phyloP scores from a whole-genome alignment of 345 rosid genomes.

The Eutrema japonicum region DNA sequence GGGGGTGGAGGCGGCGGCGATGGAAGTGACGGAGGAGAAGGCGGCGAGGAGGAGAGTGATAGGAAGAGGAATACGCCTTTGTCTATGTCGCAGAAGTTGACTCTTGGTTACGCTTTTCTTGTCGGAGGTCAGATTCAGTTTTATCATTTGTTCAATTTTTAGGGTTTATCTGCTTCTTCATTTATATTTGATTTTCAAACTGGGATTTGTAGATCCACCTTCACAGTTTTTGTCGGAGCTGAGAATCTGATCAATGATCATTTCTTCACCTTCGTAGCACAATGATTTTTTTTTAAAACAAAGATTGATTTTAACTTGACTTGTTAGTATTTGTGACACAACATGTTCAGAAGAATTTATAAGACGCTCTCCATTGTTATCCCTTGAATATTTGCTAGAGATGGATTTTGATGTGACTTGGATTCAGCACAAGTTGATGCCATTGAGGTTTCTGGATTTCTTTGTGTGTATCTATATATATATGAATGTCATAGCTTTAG shows the following conservation, averaged over 20 bases:
- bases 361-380: background rate
- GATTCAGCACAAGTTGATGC: background rate
- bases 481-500: background rate
- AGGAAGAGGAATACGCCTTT: constrained; percentile 44
- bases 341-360: background rate
- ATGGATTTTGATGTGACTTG: background rate
- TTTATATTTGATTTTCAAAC: background rate
- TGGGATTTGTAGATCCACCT: background rate
- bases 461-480: background rate
- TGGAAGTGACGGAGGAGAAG: constrained; percentile 22
- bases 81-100: constrained; percentile 52
- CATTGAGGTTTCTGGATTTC: background rate
- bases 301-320: too few relatives aligned
- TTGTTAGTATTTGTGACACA: background rate
- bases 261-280: background rate
- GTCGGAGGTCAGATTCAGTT: constrained; percentile 55
- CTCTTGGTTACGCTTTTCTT: constrained; percentile 50
- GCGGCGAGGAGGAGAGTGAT: constrained; percentile 47
- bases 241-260: constrained; percentile 4
- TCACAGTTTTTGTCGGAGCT: background rate
- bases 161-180: constrained; percentile 8
- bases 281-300: too few relatives aligned
- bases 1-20: constrained; percentile 39
- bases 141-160: background rate
- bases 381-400: background rate